These are phyloP conservation scores for Clavariopsis aquatica DNA, from an alignment of 495 filamentous ascomycete species.

Conservation along the genomic window DNA sequence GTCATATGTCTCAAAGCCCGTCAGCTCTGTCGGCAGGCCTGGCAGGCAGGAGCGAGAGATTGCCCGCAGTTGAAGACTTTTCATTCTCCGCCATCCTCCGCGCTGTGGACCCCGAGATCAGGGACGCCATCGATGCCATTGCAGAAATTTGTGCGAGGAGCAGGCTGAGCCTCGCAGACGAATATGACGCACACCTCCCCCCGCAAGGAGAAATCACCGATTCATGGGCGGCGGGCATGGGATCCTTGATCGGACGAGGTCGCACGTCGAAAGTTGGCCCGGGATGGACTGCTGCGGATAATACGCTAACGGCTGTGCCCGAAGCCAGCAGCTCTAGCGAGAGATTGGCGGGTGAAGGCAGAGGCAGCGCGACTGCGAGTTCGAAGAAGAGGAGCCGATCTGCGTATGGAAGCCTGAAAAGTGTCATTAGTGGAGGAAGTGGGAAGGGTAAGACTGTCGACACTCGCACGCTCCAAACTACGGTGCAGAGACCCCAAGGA, in stretches of 20 bases:
- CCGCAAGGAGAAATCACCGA: slow-evolving; percentile 58
- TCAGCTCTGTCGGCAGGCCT: slow-evolving; percentile 31
- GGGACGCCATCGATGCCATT: slow-evolving; percentile 59
- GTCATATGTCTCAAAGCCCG: slow-evolving; percentile 13
- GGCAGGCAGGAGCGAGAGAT: slow-evolving; percentile 25
- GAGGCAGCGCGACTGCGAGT: slow-evolving; percentile 5
- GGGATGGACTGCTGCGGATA: slow-evolving; percentile 29
- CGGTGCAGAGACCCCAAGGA: slow-evolving; percentile 1
- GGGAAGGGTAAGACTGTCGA: slow-evolving; percentile 20
- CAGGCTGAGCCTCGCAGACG: slow-evolving; percentile 62
- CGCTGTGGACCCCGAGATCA: slow-evolving; percentile 61
- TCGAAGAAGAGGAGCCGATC: slow-evolving; percentile 27
- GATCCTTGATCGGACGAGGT: slow-evolving; percentile 18
- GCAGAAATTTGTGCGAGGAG: slow-evolving; percentile 66
- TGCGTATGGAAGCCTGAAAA: slow-evolving; percentile 39
- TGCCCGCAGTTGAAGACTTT: slow-evolving; percentile 57
- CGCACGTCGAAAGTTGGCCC: slow-evolving; percentile 19
- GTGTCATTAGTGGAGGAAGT: slow-evolving; percentile 36
- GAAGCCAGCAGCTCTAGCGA: slow-evolving; percentile 45
- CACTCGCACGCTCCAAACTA: neutral
- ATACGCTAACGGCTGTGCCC: slow-evolving; percentile 43
- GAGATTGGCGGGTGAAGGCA: slow-evolving; percentile 35
- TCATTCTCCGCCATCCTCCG: slow-evolving; percentile 62
- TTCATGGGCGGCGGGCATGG: slow-evolving; percentile 25
- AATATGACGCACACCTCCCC: slow-evolving; percentile 65